phyloP scores from a whole-genome alignment of 345 rosid genomes.

The Hirschfeldia incana region DNA sequence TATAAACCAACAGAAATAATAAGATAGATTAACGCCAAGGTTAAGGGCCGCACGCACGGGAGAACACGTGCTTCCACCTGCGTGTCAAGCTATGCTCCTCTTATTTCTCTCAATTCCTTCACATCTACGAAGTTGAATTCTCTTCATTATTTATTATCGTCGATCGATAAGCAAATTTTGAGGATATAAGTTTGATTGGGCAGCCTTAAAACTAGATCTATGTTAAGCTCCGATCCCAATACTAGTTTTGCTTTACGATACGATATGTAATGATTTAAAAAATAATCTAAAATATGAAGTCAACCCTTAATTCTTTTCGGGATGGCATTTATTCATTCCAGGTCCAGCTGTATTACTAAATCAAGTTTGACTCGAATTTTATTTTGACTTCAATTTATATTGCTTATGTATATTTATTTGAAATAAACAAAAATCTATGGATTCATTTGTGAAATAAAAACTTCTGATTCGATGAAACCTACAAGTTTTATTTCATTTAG shows the following conservation, averaged over 20 bases:
- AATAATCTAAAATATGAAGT: constrained; percentile 2
- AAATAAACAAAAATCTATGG: not conserved
- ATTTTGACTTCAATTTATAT: not conserved
- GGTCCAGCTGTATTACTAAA: constrained; percentile 10
- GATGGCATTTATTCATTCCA: constrained; percentile 15
- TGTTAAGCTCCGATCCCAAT: constrained; percentile 33
- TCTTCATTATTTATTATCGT: not conserved
- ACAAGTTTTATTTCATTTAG: too few species aligned
- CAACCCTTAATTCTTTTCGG: constrained; percentile 27
- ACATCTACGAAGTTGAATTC: constrained; percentile 28
- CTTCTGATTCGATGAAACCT: not conserved
- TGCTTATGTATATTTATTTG: not conserved
- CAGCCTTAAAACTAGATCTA: constrained; percentile 25
- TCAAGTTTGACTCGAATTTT: constrained; percentile 18
- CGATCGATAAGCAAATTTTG: not conserved
- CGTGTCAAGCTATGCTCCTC: constrained; percentile 32
- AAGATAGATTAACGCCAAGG: constrained; percentile 35
- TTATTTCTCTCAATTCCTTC: constrained; percentile 27
- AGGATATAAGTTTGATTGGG: constrained; percentile 1
- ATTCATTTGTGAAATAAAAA: not conserved
- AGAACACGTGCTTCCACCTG: constrained; percentile 21
- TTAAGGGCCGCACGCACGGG: constrained; percentile 39
- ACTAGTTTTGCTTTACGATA: constrained; percentile 14
- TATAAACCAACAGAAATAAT: constrained; percentile 4
- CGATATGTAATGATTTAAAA: constrained; percentile 4